Evolutionary conservation across 1,284 basidiomycete genomes (phyloP).

Genomic region (Gomphus sp.): DNA sequence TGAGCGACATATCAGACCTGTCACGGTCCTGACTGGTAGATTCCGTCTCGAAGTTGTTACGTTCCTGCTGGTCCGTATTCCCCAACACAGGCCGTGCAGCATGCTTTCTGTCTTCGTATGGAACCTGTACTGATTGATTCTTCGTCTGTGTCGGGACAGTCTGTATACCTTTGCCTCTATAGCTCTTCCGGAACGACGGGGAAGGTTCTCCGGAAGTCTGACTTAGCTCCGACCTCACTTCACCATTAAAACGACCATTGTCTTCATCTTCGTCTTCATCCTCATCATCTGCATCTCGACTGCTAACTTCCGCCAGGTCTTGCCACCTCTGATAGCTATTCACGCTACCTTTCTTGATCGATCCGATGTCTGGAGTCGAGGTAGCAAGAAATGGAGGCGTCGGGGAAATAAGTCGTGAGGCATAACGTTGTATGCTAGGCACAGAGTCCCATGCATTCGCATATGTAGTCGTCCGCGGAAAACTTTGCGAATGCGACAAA

Average conservation of each 20-base stretch:
- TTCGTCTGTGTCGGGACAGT: constrained; percentile 42
- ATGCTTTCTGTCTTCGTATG: constrained; percentile 4
- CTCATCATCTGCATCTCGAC: constrained; percentile 76
- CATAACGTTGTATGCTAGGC: constrained; percentile 71
- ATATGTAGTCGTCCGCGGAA: constrained; percentile 52
- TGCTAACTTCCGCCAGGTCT: constrained; percentile 52
- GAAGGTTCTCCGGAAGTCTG: background rate
- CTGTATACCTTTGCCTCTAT: constrained; percentile 52
- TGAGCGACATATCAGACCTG: background rate
- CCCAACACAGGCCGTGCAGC: background rate
- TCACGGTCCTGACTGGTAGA: background rate
- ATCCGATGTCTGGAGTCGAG: constrained; percentile 20
- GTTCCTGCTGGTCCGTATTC: background rate
- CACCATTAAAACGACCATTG: constrained; percentile 21
- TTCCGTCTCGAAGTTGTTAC: too few relatives aligned
- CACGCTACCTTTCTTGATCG: constrained; percentile 14
- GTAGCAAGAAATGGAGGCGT: constrained; percentile 25
- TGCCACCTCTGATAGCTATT: constrained; percentile 37
- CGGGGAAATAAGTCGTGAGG: constrained; percentile 51
- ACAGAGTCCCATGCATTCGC: constrained; percentile 79
- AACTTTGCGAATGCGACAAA: constrained; percentile 23
- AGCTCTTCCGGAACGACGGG: constrained; percentile 29
- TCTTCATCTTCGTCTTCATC: constrained; percentile 49
- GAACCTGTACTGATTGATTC: constrained; percentile 46
- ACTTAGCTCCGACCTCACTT: constrained; percentile 11